Percentiles rank a stretch among this genome's conserved stretches.
These are phyloP conservation scores for Fomitopsis pinicola DNA, from an alignment of 1,284 basidiomycete species.

Conservation along the genomic window DNA sequence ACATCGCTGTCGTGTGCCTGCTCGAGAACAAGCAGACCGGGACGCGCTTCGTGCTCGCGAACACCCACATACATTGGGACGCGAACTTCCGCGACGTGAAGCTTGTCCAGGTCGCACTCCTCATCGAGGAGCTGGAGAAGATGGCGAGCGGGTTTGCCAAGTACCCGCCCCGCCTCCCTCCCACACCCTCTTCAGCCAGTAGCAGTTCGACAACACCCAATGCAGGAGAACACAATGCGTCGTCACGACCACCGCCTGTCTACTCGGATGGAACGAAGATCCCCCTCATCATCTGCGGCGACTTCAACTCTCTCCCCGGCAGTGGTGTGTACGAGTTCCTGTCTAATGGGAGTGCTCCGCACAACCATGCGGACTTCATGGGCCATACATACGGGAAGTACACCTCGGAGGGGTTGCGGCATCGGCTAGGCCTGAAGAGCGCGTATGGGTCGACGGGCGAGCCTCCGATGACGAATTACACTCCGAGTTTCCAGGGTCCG, in stretches of 20 bases:
- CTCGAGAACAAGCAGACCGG: slow-evolving; percentile 88
- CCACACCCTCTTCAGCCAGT: slow-evolving; percentile 30
- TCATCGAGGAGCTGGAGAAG: slow-evolving; percentile 93
- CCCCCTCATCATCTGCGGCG: slow-evolving; percentile 88
- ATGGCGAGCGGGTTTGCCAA: slow-evolving; percentile 82
- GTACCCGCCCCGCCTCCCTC: slow-evolving; percentile 65
- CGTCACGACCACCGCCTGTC: slow-evolving; percentile 51
- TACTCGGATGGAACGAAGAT: slow-evolving; percentile 88
- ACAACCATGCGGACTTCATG: slow-evolving; percentile 92
- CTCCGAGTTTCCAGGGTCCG: slow-evolving; percentile 78
- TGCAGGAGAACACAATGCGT: slow-evolving; percentile 30
- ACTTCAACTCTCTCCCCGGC: slow-evolving; percentile 88
- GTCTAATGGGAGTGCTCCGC: slow-evolving; percentile 64
- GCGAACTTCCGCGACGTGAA: slow-evolving; percentile 95
- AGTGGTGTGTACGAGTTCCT: slow-evolving; percentile 95
- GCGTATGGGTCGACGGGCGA: slow-evolving; percentile 73
- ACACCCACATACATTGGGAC: slow-evolving; percentile 95
- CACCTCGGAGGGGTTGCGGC: slow-evolving; percentile 85
- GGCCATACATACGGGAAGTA: slow-evolving; percentile 89
- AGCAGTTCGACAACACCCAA: slow-evolving; percentile 16
- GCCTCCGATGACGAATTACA: slow-evolving; percentile 87
- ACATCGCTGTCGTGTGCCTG: slow-evolving; percentile 87
- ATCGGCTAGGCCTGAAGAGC: slow-evolving; percentile 80
- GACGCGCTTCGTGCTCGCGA: slow-evolving; percentile 85
- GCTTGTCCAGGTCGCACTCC: slow-evolving; percentile 89